Percentiles rank a stretch among this genome's conserved stretches.
These are phyloP conservation scores for Chloromonas sp. DNA, from an alignment of 163 green algal genomes.

Conservation along the genomic window DNA sequence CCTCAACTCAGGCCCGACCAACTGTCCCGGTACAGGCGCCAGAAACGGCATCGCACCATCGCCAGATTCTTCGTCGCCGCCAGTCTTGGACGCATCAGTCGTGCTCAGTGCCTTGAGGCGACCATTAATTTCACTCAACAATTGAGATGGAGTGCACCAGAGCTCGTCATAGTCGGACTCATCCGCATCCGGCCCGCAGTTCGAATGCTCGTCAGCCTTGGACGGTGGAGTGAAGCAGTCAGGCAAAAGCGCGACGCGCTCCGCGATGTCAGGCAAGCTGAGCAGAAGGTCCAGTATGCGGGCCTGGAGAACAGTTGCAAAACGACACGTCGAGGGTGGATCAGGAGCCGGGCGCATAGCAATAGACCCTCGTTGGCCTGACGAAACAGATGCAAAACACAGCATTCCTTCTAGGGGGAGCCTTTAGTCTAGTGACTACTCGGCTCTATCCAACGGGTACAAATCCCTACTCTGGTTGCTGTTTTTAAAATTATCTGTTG, in stretches of 20 bases:
- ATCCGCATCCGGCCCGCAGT: not conserved
- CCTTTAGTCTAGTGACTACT: too few relatives aligned
- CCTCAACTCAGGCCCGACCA: not conserved
- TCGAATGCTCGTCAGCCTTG: not conserved
- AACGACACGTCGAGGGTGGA: not conserved
- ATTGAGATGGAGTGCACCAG: conserved; percentile 39
- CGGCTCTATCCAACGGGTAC: too few relatives aligned
- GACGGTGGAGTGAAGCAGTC: conserved; percentile 50
- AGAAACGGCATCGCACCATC: not conserved
- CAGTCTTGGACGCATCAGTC: not conserved
- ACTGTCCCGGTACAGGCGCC: not conserved
- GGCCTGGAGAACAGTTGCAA: conserved; percentile 8
- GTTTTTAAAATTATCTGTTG: too few relatives aligned
- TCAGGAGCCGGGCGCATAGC: too few relatives aligned
- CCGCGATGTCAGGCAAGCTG: conserved; percentile 13
- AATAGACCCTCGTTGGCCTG: too few relatives aligned
- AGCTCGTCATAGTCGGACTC: conserved; percentile 28
- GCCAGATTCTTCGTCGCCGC: not conserved
- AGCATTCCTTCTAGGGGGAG: too few relatives aligned
- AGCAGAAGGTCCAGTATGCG: conserved; percentile 52
- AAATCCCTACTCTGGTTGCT: too few relatives aligned
- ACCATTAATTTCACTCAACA: conserved; percentile 38
- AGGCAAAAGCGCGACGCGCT: conserved; percentile 36
- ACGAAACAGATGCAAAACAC: too few relatives aligned
- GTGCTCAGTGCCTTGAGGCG: conserved; percentile 10